Conservation (phyloP, 768 basidiomycete species). For the Coprinopsis strossmayeri region DNA sequence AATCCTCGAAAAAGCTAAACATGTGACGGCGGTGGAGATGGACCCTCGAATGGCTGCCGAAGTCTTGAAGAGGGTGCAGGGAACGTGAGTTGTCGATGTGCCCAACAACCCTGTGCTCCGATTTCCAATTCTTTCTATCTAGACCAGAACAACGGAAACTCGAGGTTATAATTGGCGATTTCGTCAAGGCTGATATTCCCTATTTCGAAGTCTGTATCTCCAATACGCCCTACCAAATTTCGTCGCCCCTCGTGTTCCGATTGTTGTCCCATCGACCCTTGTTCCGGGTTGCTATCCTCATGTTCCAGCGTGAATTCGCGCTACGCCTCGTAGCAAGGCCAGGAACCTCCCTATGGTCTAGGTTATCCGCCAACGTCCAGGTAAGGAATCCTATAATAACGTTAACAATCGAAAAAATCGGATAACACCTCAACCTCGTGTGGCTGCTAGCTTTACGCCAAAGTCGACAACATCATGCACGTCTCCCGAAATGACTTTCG, state of each 20-base stretch:
- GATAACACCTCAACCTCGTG: not conserved
- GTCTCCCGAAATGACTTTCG: slow-evolving; percentile 97
- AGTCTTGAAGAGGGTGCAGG: slow-evolving; percentile 93
- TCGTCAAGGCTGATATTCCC: slow-evolving; percentile 95
- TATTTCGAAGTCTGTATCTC: slow-evolving; percentile 99
- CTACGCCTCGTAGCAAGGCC: slow-evolving; percentile 85
- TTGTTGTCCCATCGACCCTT: slow-evolving; percentile 94
- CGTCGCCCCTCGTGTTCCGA: slow-evolving; percentile 94
- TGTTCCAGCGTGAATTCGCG: slow-evolving; percentile 99
- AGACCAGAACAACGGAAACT: slow-evolving; percentile 96
- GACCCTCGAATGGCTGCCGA: slow-evolving; percentile 99
- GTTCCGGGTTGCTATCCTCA: slow-evolving; percentile 91
- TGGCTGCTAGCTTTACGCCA: slow-evolving; percentile 64
- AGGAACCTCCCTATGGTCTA: slow-evolving; percentile 82
- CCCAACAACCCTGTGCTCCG: not conserved
- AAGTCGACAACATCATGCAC: slow-evolving; percentile 94
- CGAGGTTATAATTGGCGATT: slow-evolving; percentile 94
- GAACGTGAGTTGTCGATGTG: slow-evolving; percentile 65
- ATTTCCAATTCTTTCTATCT: not conserved
- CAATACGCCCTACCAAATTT: slow-evolving; percentile 99
- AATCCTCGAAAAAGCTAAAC: slow-evolving; percentile 90
- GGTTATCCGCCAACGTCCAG: slow-evolving; percentile 94
- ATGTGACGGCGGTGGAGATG: slow-evolving; percentile 93
- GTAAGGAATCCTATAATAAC: slow-evolving; percentile 14
- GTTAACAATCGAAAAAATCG: too few species aligned